Evolutionary conservation across 176 grass and related monocot genomes (phyloP), one percentile per base, ranked within the genome.

Genomic region (Musa troglodytarum): DNA sequence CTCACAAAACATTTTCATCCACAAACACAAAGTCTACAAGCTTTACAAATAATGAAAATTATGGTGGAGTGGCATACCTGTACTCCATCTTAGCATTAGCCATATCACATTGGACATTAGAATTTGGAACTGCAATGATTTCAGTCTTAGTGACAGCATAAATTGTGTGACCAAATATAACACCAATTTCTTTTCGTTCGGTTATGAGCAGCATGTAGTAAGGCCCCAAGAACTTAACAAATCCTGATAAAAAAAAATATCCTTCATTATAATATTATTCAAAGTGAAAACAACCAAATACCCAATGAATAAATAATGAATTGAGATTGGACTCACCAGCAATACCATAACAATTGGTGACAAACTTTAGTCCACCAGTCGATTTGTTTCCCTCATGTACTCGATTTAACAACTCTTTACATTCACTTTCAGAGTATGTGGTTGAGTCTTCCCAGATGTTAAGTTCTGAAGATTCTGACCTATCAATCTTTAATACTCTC

Each of bases 151-250:
- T 79, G 53, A 92, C 80, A 63, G 90, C 76, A 81, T 93, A 98
- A 54, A 98, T 78, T n/a, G 82, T 83, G 83, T 98, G 90, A 54
- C 84, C 90, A 85, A 87, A 91, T 76, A 98, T 87, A 26, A 80
- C 80, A 23, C 94, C 94, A 72, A 98, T 93, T 83, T 80, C 78
- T 75, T 83, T 88, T 53, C 80, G 82, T 62, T 98, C 88, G 0
- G 94, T 98, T 77, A 98, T 89, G 77, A 98, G 83, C 80, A 93
- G 73, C 90, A 98, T 98, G 77, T 98, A 98, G 78, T 85, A 98
- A 50, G 94, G 90, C 29, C 90, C 94, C 72, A 93, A 75, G 11
- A 98, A 93, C 52, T 91, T 98, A 55, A 98, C 81, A 74, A 93
- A 98, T 85, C 94, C 94, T 98, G 78, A 15, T 11, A 53, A 65